Percentiles rank a stretch among this genome's conserved stretches.
phyloP scores from a whole-genome alignment of 345 rosid species.

The Rubroshorea leprosula region DNA sequence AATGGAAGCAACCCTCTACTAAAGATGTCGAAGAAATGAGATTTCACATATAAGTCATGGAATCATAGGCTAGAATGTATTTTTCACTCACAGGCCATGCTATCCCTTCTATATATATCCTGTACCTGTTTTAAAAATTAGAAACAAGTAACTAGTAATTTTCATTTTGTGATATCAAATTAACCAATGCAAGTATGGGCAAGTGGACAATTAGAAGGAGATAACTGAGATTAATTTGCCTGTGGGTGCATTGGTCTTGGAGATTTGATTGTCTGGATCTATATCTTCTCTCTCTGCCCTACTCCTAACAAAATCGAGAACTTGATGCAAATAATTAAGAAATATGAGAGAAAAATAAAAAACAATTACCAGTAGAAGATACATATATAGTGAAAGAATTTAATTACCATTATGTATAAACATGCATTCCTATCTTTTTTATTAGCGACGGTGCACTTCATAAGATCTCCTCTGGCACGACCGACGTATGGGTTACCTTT shows the following conservation, averaged over 20 bases:
- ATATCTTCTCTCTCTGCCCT: slow-evolving; percentile 20
- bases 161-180: no score
- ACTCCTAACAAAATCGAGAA: slow-evolving; percentile 26
- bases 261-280: slow-evolving; percentile 38
- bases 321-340: background rate
- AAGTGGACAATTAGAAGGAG: no score
- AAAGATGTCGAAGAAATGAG: slow-evolving; percentile 50
- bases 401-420: slow-evolving; percentile 16
- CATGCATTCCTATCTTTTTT: slow-evolving; percentile 16
- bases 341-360: background rate
- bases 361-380: background rate
- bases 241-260: slow-evolving; percentile 45
- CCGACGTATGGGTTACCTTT: slow-evolving; percentile 27
- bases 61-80: slow-evolving; percentile 74
- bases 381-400: background rate
- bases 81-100: slow-evolving; percentile 87
- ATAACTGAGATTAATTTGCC: no score
- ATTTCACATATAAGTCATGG: slow-evolving; percentile 45
- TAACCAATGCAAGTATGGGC: no score
- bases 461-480: slow-evolving; percentile 16
- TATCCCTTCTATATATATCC: slow-evolving; percentile 66
- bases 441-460: slow-evolving; percentile 16
- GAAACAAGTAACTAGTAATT: no score
- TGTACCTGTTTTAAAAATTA: no score
- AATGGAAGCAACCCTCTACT: slow-evolving; percentile 50